These are phyloP conservation scores for Ceratorhiza oryzae-sativae DNA, from an alignment of 1,284 basidiomycete genomes.

Conservation along the genomic window DNA sequence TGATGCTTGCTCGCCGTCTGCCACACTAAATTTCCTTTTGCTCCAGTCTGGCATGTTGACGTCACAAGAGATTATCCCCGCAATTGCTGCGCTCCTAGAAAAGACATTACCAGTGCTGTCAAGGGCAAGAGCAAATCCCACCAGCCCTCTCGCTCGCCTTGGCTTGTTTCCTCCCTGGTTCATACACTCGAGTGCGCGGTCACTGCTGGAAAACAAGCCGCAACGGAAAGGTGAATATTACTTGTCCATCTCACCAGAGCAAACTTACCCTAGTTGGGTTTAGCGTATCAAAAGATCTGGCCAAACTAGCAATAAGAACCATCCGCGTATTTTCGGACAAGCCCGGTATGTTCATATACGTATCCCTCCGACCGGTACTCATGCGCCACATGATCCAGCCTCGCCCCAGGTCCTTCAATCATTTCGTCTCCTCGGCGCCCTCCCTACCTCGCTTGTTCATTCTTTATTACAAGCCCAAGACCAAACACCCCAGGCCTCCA, in stretches of 20 bases:
- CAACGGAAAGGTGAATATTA: background rate
- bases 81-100: slow-evolving; percentile 14
- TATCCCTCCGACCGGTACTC: background rate
- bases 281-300: background rate
- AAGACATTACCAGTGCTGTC: background rate
- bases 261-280: background rate
- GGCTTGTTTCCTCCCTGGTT: slow-evolving; percentile 12
- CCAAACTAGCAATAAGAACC: slow-evolving; percentile 3
- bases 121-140: slow-evolving; percentile 1
- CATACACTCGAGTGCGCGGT: slow-evolving; percentile 3
- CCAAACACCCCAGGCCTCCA: background rate
- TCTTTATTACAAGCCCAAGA: background rate
- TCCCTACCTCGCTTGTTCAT: slow-evolving; percentile 11
- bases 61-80: slow-evolving; percentile 1
- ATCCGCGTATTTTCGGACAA: background rate
- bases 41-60: background rate
- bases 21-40: background rate
- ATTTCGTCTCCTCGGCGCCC: slow-evolving; percentile 22
- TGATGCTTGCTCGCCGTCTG: background rate
- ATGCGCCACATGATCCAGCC: background rate
- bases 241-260: too few species aligned
- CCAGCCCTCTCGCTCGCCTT: background rate
- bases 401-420: slow-evolving; percentile 26
- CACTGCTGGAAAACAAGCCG: background rate
- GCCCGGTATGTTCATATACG: slow-evolving; percentile 3